Percentiles rank a stretch among this genome's conserved stretches.
Conservation (phyloP, 2,329 filamentous ascomycete species). For the Ramularia collo-cygni region DNA sequence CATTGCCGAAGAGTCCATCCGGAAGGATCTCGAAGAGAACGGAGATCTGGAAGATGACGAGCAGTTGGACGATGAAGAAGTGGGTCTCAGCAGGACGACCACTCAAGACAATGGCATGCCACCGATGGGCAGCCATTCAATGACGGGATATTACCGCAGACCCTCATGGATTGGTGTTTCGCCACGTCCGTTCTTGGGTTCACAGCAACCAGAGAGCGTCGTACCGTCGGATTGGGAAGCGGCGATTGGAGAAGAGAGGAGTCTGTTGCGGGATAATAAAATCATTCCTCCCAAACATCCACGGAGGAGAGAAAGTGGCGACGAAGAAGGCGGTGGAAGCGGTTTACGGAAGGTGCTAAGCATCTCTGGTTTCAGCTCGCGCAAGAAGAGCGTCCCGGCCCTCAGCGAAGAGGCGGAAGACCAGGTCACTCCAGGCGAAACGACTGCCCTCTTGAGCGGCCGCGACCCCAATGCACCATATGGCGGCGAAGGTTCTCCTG, state of each 20-base stretch:
- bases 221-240: conserved; percentile 45
- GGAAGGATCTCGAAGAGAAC: conserved; percentile 25
- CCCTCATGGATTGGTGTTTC: conserved; percentile 71
- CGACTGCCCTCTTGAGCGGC: conserved; percentile 41
- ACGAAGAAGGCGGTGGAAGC: conserved; percentile 6
- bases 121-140: conserved; percentile 35
- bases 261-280: conserved; percentile 53
- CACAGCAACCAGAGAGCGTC: conserved; percentile 44
- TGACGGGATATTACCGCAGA: conserved; percentile 64
- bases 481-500: conserved; percentile 44
- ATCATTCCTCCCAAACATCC: conserved; percentile 49
- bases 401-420: conserved; percentile 19
- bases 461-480: conserved; percentile 31
- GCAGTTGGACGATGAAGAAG: conserved; percentile 9
- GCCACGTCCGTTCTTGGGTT: conserved; percentile 61
- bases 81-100: conserved; percentile 13
- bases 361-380: conserved; percentile 11
- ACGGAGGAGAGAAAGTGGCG: conserved; percentile 24
- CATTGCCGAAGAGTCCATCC: conserved; percentile 29
- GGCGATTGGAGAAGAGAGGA: conserved; percentile 51
- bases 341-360: conserved; percentile 17
- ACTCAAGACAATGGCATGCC: conserved; percentile 10
- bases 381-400: conserved; percentile 26
- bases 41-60: conserved; percentile 18
- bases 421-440: conserved; percentile 32